Conservation (phyloP, 306 rosid genomes). For the Cucumis sativus region DNA sequence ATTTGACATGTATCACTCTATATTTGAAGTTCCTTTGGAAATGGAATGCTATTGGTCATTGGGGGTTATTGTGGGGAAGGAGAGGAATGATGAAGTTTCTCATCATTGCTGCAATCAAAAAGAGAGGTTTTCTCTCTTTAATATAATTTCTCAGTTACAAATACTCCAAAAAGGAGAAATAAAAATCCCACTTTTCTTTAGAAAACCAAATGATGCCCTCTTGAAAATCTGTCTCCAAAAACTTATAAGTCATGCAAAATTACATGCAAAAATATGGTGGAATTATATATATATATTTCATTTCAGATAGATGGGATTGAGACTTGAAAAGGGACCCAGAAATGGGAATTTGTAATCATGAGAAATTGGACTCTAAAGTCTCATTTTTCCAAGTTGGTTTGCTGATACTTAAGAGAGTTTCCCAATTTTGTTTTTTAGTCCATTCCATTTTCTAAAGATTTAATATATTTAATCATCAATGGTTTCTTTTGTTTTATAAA, state of each 20-base stretch:
- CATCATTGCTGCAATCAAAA: conserved; percentile 49
- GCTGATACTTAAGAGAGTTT: not conserved
- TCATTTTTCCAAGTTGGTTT: conserved; percentile 1
- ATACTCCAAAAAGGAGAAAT: not conserved
- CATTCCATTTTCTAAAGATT: not conserved
- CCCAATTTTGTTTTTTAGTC: not conserved
- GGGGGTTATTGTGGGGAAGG: conserved; percentile 14
- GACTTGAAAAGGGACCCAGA: not conserved
- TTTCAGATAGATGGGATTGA: conserved; percentile 5
- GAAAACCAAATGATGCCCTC: conserved; percentile 42
- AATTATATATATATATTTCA: too few species aligned
- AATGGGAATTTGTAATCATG: not conserved
- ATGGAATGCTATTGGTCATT: not conserved
- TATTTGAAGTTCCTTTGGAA: not conserved
- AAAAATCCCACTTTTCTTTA: conserved; percentile 16
- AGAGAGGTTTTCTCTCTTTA: conserved; percentile 12
- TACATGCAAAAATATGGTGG: conserved; percentile 4
- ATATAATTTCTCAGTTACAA: not conserved
- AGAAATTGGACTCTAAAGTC: not conserved
- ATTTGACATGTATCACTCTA: not conserved
- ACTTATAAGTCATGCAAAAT: conserved; percentile 35
- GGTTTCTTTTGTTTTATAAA: not conserved
- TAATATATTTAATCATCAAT: not conserved
- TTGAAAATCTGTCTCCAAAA: conserved; percentile 73
- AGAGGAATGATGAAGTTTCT: conserved; percentile 24